Conservation (phyloP, 2,329 filamentous ascomycete genomes). For the Xylaria sp. region DNA sequence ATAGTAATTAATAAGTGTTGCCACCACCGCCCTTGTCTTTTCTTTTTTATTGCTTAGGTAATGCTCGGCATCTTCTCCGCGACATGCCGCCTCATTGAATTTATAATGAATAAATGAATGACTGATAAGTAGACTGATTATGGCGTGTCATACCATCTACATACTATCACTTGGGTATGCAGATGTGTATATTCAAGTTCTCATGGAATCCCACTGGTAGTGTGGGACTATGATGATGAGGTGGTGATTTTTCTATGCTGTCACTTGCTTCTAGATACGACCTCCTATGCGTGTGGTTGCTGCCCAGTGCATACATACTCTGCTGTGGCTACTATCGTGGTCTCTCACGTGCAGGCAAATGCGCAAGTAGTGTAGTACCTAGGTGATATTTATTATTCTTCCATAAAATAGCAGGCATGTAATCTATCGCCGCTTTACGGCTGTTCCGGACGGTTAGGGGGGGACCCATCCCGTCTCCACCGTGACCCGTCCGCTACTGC, state of each 20-base stretch:
- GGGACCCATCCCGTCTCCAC: slow-evolving; percentile 28
- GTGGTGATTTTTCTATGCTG: slow-evolving; percentile 13
- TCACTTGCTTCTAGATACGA: not conserved
- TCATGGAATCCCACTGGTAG: slow-evolving; percentile 8
- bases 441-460: slow-evolving; percentile 31
- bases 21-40: not conserved
- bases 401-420: slow-evolving; percentile 28
- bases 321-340: too few species aligned
- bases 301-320: too few species aligned
- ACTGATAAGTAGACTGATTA: not conserved
- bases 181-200: not conserved
- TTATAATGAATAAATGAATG: slow-evolving; percentile 1
- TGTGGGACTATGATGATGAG: slow-evolving; percentile 12
- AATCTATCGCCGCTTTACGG: slow-evolving; percentile 47
- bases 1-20: too few species aligned
- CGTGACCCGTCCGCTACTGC: slow-evolving; percentile 33
- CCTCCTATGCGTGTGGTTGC: not conserved
- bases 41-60: slow-evolving; percentile 1
- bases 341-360: too few species aligned
- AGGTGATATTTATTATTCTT: slow-evolving; percentile 37
- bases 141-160: not conserved
- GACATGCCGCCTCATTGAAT: not conserved
- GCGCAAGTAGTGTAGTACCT: too few species aligned
- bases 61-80: not conserved
- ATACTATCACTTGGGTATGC: not conserved